Evolutionary conservation across 805 yeast species (phyloP).

Genomic region (Metschnikowia sp.): DNA sequence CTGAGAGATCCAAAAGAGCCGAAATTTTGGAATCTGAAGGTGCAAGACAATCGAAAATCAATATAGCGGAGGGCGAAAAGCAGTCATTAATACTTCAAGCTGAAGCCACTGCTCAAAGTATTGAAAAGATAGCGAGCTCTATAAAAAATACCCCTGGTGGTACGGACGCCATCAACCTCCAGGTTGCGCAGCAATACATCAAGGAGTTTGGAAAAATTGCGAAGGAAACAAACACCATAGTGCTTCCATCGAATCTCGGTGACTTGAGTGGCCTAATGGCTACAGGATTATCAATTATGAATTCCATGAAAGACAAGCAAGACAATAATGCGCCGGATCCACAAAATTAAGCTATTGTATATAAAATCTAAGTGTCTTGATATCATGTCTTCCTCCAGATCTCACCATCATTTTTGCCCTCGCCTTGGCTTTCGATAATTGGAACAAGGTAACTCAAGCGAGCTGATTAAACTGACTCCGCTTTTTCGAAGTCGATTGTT

Average conservation of each 20-base stretch:
- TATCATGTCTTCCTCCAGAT: too few relatives aligned
- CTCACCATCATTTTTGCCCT: background rate
- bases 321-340: background rate
- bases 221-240: conserved; percentile 74
- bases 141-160: conserved; percentile 69
- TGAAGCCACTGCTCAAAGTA: conserved; percentile 71
- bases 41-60: conserved; percentile 54
- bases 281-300: conserved; percentile 70
- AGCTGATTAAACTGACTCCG: conserved; percentile 8
- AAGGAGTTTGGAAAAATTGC: conserved; percentile 80
- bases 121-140: conserved; percentile 61
- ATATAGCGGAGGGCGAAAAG: conserved; percentile 71
- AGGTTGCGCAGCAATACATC: conserved; percentile 80
- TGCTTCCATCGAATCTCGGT: conserved; percentile 72
- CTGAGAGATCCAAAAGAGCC: conserved; percentile 76
- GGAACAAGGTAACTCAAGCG: too few relatives aligned
- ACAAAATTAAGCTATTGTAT: background rate
- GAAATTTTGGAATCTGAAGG: conserved; percentile 77
- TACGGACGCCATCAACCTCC: conserved; percentile 69
- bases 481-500: conserved; percentile 28
- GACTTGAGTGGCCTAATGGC: conserved; percentile 75
- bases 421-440: too few relatives aligned
- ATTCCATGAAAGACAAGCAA: conserved; percentile 18
- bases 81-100: conserved; percentile 64
- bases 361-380: background rate